Evolutionary conservation across 1,139 yeast genomes (phyloP).

Genomic region (Kodamaea derodonti): DNA sequence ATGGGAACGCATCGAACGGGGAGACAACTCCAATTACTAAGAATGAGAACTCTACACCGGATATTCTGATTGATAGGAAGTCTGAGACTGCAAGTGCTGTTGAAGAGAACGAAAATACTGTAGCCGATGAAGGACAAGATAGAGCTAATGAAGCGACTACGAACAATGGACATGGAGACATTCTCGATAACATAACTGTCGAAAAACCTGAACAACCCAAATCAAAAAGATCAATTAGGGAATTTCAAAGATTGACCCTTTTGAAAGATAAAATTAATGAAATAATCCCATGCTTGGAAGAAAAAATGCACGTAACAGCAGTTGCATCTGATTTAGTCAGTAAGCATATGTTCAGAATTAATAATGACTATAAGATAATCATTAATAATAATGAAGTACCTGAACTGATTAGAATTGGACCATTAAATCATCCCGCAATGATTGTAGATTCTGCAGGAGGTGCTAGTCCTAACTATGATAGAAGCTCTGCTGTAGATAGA

Average conservation of each 20-base stretch:
- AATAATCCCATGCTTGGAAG: constrained; percentile 89
- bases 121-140: not conserved
- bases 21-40: not conserved
- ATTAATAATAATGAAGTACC: constrained; percentile 75
- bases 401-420: constrained; percentile 62
- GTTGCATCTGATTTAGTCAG: constrained; percentile 78
- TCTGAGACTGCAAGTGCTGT: not conserved
- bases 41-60: not conserved
- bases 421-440: constrained; percentile 88
- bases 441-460: constrained; percentile 42
- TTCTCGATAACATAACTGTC: constrained; percentile 5
- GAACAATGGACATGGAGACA: not conserved
- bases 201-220: not conserved
- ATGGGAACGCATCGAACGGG: not conserved
- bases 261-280: constrained; percentile 56
- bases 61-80: not conserved
- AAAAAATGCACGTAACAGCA: constrained; percentile 95
- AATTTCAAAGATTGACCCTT: constrained; percentile 20
- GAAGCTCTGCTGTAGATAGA: constrained; percentile 32
- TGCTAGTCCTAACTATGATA: constrained; percentile 11
- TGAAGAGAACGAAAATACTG: not conserved
- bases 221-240: not conserved
- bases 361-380: constrained; percentile 72
- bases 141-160: not conserved
- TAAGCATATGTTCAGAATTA: constrained; percentile 68